A percentile compares a stretch with the other conserved stretches of the same genome.
Conservation (phyloP, 2,329 filamentous ascomycete species). For the Fusarium neocosmosporiellum region DNA sequence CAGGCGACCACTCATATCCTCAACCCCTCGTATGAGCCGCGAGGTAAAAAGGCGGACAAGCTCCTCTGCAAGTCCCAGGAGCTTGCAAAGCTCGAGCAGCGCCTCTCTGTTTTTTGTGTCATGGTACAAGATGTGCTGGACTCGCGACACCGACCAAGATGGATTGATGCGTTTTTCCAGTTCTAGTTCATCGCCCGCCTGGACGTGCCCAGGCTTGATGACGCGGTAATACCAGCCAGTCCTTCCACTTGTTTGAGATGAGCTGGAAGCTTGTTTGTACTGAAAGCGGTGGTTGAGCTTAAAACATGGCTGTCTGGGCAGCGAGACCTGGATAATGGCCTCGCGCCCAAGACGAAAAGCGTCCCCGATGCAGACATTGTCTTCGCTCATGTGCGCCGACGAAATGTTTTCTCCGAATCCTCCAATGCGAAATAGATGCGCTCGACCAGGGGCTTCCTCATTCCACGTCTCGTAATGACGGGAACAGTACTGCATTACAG, state of each 20-base stretch:
- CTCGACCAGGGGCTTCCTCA: conserved; percentile 13
- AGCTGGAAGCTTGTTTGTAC: conserved; percentile 22
- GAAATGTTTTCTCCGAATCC: conserved; percentile 35
- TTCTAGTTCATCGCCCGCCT: conserved; percentile 12
- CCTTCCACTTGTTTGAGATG: conserved; percentile 23
- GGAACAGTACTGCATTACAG: conserved; percentile 32
- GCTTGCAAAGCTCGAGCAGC: not conserved
- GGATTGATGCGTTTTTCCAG: conserved; percentile 18
- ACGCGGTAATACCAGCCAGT: conserved; percentile 35
- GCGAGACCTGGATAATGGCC: conserved; percentile 28
- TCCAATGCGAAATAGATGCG: conserved; percentile 26
- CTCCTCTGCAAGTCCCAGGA: conserved; percentile 16
- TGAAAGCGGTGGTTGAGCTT: conserved; percentile 38
- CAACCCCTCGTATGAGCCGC: conserved; percentile 11
- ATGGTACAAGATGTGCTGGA: conserved; percentile 24
- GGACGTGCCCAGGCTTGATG: conserved; percentile 10
- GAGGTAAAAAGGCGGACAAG: conserved; percentile 13
- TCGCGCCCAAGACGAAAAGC: conserved; percentile 17
- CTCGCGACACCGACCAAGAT: conserved; percentile 18
- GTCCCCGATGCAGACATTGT: conserved; percentile 36
- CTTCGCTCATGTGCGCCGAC: conserved; percentile 20
- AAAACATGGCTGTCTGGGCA: conserved; percentile 32
- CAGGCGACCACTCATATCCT: conserved; percentile 23
- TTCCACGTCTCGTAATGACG: conserved; percentile 31
- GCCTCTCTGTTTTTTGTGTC: conserved; percentile 13